phyloP scores from a whole-genome alignment of 2,329 filamentous ascomycete genomes.

The Cordyceps javanica region DNA sequence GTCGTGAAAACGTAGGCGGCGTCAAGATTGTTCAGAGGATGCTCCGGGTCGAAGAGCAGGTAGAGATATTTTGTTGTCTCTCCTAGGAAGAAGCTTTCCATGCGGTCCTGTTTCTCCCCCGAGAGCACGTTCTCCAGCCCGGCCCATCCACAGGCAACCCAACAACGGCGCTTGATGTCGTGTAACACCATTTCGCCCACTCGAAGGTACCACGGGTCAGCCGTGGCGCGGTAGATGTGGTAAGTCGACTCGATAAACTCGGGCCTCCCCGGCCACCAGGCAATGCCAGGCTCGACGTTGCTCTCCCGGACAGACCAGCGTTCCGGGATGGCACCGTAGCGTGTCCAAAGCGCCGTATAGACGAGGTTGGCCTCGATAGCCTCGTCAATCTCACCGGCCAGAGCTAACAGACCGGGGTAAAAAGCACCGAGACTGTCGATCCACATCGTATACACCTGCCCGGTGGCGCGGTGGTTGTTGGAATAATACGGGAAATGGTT shows the following conservation, averaged over 20 bases:
- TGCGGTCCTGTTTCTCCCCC: constrained; percentile 84
- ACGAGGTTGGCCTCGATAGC: constrained; percentile 85
- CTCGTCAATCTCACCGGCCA: constrained; percentile 86
- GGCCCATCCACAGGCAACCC: constrained; percentile 88
- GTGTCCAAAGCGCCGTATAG: constrained; percentile 89
- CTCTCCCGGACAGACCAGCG: constrained; percentile 84
- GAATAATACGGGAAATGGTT: constrained; percentile 87
- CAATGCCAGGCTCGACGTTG: constrained; percentile 76
- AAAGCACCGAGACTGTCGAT: constrained; percentile 94
- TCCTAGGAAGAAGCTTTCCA: constrained; percentile 98
- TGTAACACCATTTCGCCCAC: constrained; percentile 91
- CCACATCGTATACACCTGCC: constrained; percentile 85
- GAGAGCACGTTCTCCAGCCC: constrained; percentile 76
- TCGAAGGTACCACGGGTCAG: constrained; percentile 93
- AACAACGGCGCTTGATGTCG: constrained; percentile 83
- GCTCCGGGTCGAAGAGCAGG: constrained; percentile 76
- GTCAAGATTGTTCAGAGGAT: constrained; percentile 83
- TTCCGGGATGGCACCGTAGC: constrained; percentile 90
- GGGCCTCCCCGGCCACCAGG: constrained; percentile 92
- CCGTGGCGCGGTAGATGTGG: constrained; percentile 87
- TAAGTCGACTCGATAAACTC: constrained; percentile 98
- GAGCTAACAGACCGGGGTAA: constrained; percentile 79
- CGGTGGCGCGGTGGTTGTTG: constrained; percentile 82
- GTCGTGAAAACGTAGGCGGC: constrained; percentile 90
- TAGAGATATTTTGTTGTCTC: constrained; percentile 97